A percentile compares a stretch with the other conserved stretches of the same genome.
Evolutionary conservation across 768 basidiomycete species (phyloP).

Genomic region (Naganishia friedmannii): DNA sequence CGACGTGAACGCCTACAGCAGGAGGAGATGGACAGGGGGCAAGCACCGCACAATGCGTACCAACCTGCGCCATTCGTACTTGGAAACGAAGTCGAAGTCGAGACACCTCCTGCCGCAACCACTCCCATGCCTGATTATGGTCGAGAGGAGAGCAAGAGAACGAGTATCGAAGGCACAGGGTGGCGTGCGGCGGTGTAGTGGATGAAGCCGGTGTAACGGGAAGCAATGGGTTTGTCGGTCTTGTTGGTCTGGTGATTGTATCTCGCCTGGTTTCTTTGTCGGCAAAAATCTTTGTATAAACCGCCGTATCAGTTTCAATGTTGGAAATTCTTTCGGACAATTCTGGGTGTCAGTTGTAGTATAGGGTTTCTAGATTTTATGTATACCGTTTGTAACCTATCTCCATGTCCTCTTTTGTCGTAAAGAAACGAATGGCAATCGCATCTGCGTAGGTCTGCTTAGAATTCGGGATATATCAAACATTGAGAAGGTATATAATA

Average conservation of each 20-base stretch:
- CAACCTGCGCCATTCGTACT: slow-evolving; percentile 30
- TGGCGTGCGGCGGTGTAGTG: slow-evolving; percentile 14
- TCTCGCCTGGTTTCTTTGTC: slow-evolving; percentile 1
- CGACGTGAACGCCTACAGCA: slow-evolving; percentile 3
- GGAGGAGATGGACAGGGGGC: slow-evolving; percentile 20
- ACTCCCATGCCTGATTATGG: not conserved
- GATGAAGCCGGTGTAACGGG: too few relatives aligned
- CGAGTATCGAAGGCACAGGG: slow-evolving; percentile 8
- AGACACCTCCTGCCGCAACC: slow-evolving; percentile 3
- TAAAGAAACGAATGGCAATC: not conserved
- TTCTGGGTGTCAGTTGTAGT: slow-evolving; percentile 5
- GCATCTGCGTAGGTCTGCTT: not conserved
- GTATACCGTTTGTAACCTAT: not conserved
- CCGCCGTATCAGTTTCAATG: not conserved
- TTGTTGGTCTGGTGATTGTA: not conserved
- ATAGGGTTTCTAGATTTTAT: not conserved
- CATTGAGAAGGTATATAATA: slow-evolving; percentile 3
- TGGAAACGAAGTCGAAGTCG: slow-evolving; percentile 28
- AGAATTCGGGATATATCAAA: not conserved
- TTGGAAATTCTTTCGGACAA: not conserved
- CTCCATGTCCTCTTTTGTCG: not conserved
- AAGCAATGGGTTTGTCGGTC: not conserved
- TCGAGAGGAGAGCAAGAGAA: not conserved
- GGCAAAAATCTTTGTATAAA: not conserved
- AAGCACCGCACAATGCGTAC: not conserved